These are phyloP conservation scores for Sphaerulina vaccinii DNA, from an alignment of 2,329 filamentous ascomycete species.

Conservation along the genomic window DNA sequence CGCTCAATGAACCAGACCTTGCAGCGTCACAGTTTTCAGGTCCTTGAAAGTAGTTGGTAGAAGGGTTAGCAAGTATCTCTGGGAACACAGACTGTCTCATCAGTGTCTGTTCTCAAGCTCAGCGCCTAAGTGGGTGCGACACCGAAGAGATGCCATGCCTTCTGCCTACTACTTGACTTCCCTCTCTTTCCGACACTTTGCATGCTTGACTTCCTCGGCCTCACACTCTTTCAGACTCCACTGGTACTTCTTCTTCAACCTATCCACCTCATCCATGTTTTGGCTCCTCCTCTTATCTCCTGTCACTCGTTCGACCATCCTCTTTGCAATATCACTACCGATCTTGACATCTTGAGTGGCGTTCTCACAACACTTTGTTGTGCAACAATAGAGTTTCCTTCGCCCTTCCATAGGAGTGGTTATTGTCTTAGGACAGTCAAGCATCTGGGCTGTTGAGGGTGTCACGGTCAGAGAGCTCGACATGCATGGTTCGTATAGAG, in stretches of 20 bases:
- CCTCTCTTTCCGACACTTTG: constrained; percentile 11
- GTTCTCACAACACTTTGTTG: constrained; percentile 8
- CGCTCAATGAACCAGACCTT: neutral
- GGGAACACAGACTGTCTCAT: too few species aligned
- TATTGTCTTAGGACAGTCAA: neutral
- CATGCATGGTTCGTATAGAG: constrained; percentile 5
- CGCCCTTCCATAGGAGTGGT: constrained; percentile 3
- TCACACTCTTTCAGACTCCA: constrained; percentile 2
- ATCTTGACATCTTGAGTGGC: constrained; percentile 5
- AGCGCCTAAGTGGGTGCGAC: too few species aligned
- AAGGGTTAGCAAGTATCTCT: too few species aligned
- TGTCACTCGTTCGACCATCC: constrained; percentile 9
- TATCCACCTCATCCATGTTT: constrained; percentile 6
- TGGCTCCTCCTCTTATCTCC: constrained; percentile 3
- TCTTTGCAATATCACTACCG: constrained; percentile 10
- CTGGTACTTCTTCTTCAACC: constrained; percentile 1
- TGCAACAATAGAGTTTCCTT: constrained; percentile 4
- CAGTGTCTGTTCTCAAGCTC: too few species aligned
- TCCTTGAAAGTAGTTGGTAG: neutral
- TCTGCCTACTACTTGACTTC: neutral
- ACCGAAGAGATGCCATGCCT: too few species aligned
- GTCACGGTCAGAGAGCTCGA: neutral
- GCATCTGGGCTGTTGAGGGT: neutral
- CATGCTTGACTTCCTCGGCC: constrained; percentile 9
- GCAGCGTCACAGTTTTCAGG: too few species aligned